phyloP scores from a whole-genome alignment of 2,329 filamentous ascomycete genomes.

The Penicillium sp. region DNA sequence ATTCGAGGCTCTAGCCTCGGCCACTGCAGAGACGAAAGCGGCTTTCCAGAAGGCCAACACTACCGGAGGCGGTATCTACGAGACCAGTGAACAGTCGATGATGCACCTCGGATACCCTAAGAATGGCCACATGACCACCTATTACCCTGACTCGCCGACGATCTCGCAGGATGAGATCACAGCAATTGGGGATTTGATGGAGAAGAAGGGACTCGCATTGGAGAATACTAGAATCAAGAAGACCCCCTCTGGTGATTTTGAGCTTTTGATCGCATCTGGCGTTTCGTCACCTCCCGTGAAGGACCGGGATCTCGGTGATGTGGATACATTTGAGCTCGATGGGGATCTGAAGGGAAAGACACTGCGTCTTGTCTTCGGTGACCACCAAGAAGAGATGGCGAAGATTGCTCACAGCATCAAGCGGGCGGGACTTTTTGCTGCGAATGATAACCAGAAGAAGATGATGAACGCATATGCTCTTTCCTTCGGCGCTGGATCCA shows the following conservation, averaged over 20 bases:
- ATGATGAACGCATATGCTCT: slow-evolving; percentile 73
- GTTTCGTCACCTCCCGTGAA: slow-evolving; percentile 57
- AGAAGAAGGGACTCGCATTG: slow-evolving; percentile 65
- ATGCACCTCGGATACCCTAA: slow-evolving; percentile 76
- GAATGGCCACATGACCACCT: slow-evolving; percentile 74
- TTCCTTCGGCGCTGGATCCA: slow-evolving; percentile 71
- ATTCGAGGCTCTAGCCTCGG: slow-evolving; percentile 63
- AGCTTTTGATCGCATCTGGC: slow-evolving; percentile 73
- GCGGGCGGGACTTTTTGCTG: slow-evolving; percentile 66
- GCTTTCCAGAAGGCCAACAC: slow-evolving; percentile 64
- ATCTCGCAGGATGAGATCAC: slow-evolving; percentile 76
- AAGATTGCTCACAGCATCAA: slow-evolving; percentile 64
- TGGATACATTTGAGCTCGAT: slow-evolving; percentile 60
- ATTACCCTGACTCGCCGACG: slow-evolving; percentile 72
- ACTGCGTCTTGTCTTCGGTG: slow-evolving; percentile 71
- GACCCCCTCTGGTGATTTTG: slow-evolving; percentile 61
- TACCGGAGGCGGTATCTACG: slow-evolving; percentile 66
- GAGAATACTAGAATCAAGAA: slow-evolving; percentile 78
- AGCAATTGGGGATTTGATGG: slow-evolving; percentile 70
- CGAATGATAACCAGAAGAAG: slow-evolving; percentile 70
- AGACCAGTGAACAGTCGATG: slow-evolving; percentile 60
- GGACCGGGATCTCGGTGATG: slow-evolving; percentile 68
- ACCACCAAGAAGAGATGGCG: slow-evolving; percentile 70
- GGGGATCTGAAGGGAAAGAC: slow-evolving; percentile 65
- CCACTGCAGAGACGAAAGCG: slow-evolving; percentile 58